phyloP scores from a whole-genome alignment of 176 grass and related monocot genomes.

The Oropetium thomaeum region DNA sequence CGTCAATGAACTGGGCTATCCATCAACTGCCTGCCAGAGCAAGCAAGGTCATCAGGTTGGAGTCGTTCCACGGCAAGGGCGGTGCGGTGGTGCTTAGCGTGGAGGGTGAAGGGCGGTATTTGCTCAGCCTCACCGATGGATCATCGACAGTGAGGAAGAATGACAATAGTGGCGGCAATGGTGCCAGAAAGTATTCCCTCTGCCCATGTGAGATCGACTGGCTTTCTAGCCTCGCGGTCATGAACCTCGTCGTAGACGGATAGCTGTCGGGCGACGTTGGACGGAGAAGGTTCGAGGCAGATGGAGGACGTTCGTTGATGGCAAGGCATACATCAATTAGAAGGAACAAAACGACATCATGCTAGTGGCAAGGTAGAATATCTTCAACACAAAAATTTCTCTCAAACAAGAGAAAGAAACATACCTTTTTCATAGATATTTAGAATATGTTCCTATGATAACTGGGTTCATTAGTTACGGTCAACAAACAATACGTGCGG shows the following conservation, averaged over 20 bases:
- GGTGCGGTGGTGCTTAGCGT: conserved; percentile 12
- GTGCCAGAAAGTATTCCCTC: conserved; percentile 2
- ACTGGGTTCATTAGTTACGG: background rate
- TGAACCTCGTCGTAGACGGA: background rate
- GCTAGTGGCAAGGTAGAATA: background rate
- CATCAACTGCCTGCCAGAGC: background rate
- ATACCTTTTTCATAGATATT: no score
- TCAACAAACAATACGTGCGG: background rate
- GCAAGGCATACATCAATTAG: conserved; percentile 3
- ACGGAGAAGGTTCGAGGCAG: conserved; percentile 3
- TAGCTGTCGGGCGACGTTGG: background rate
- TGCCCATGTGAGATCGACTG: conserved; percentile 31
- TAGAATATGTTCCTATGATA: no score
- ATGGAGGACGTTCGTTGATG: conserved; percentile 5
- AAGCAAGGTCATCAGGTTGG: conserved; percentile 3
- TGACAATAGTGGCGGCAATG: background rate
- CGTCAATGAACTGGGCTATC: no score
- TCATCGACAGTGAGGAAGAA: conserved; percentile 12
- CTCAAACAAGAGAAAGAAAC: no score
- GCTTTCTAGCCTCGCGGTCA: conserved; percentile 18
- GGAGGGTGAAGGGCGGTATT: conserved; percentile 4
- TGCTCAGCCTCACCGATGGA: conserved; percentile 15
- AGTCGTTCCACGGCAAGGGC: conserved; percentile 24
- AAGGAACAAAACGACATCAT: background rate
- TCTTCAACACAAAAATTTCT: no score